phyloP scores from a whole-genome alignment of 2,329 filamentous ascomycete species.

The Orbilia blumenaviensis region DNA sequence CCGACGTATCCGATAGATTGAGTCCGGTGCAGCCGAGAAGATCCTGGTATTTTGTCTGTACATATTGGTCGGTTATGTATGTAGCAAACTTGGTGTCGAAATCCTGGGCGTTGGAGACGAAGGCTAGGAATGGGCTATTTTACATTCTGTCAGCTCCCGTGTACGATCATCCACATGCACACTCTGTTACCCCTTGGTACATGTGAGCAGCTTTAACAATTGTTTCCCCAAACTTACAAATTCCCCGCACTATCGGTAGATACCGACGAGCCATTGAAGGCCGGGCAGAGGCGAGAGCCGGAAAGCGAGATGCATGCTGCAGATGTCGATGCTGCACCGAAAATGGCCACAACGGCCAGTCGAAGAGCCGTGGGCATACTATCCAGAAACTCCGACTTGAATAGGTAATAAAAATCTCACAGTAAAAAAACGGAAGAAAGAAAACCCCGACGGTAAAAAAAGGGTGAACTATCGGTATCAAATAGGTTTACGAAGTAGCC shows the following conservation, averaged over 20 bases:
- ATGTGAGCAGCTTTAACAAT: not conserved
- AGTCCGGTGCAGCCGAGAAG: conserved; percentile 82
- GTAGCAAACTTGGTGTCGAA: conserved; percentile 79
- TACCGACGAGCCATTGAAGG: conserved; percentile 61
- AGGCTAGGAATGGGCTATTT: conserved; percentile 80
- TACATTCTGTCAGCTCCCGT: not conserved
- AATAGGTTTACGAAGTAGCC: not conserved
- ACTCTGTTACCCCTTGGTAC: too few relatives aligned
- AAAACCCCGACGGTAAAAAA: not conserved
- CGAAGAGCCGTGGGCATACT: conserved; percentile 50
- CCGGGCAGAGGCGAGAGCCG: conserved; percentile 60
- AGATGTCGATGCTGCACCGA: conserved; percentile 46
- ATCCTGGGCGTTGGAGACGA: conserved; percentile 76
- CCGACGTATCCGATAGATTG: conserved; percentile 78
- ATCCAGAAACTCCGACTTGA: conserved; percentile 3
- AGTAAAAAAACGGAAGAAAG: not conserved
- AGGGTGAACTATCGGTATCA: not conserved
- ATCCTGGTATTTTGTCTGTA: conserved; percentile 74
- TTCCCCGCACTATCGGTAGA: conserved; percentile 59
- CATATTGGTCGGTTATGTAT: conserved; percentile 79
- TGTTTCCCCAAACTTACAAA: conserved; percentile 56
- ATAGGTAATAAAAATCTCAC: conserved; percentile 2
- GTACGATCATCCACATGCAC: conserved; percentile 2
- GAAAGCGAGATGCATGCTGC: conserved; percentile 60
- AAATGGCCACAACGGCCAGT: conserved; percentile 45